Conservation (phyloP, 805 yeast species). For the Saturnispora sanitii region DNA sequence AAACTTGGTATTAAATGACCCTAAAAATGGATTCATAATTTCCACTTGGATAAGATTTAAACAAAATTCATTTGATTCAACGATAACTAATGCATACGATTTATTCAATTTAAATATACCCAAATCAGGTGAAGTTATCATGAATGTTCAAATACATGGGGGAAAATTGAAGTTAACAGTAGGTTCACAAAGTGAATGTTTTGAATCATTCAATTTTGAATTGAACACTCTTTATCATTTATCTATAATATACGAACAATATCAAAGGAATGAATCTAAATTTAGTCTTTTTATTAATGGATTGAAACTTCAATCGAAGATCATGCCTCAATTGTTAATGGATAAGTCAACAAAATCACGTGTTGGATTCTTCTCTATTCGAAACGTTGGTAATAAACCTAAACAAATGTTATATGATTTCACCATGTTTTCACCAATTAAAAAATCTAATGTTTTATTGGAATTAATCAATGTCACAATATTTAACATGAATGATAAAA, state of each 20-base stretch:
- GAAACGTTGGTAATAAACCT: background rate
- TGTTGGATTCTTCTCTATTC: slow-evolving; percentile 1
- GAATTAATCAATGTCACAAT: slow-evolving; percentile 16
- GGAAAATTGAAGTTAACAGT: slow-evolving; percentile 1
- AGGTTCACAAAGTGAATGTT: background rate
- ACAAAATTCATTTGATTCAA: background rate
- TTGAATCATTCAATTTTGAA: slow-evolving; percentile 7
- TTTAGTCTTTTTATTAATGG: slow-evolving; percentile 3
- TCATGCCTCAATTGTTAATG: background rate
- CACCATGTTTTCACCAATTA: background rate
- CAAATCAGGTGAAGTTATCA: background rate
- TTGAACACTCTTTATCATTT: slow-evolving; percentile 1
- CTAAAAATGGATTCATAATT: slow-evolving; percentile 16
- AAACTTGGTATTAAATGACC: slow-evolving; percentile 10
- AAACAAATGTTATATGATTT: background rate
- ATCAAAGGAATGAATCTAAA: background rate
- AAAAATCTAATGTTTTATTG: background rate
- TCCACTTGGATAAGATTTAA: slow-evolving; percentile 20
- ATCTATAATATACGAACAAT: background rate
- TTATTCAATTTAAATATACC: background rate
- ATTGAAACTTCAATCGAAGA: slow-evolving; percentile 1
- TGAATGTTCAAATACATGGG: background rate
- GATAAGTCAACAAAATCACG: background rate
- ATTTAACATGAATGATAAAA: slow-evolving; percentile 22
- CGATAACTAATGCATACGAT: background rate